Conservation (phyloP, 495 filamentous ascomycete genomes). For the Penicillium alfredii region DNA sequence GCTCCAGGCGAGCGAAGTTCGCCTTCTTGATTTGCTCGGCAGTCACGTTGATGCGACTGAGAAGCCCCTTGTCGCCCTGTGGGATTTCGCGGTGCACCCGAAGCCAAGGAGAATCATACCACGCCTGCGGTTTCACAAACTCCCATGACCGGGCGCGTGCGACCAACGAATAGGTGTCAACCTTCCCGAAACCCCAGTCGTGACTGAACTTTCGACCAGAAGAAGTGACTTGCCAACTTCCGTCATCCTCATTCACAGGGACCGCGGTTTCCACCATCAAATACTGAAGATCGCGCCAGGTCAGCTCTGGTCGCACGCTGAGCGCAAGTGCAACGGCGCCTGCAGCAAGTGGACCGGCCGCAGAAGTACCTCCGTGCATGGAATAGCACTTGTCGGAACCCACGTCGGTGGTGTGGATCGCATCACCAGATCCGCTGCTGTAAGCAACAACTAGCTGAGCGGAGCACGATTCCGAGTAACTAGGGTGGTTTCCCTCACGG, state of each 20-base stretch:
- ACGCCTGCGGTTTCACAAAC: constrained; percentile 92
- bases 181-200: constrained; percentile 89
- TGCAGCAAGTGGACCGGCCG: constrained; percentile 85
- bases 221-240: constrained; percentile 72
- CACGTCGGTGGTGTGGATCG: constrained; percentile 95
- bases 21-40: constrained; percentile 66
- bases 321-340: constrained; percentile 92
- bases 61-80: constrained; percentile 74
- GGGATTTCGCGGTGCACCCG: constrained; percentile 82
- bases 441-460: constrained; percentile 94
- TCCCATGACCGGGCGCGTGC: constrained; percentile 81
- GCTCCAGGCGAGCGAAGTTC: constrained; percentile 81
- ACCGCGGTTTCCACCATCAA: constrained; percentile 79
- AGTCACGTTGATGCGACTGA: constrained; percentile 72
- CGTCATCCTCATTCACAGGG: constrained; percentile 66
- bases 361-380: constrained; percentile 90
- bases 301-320: constrained; percentile 75
- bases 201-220: constrained; percentile 87
- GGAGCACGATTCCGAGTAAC: constrained; percentile 93
- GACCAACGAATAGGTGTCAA: constrained; percentile 81
- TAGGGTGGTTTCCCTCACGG: constrained; percentile 74
- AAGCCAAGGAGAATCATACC: constrained; percentile 90
- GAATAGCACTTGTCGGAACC: constrained; percentile 71
- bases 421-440: constrained; percentile 80
- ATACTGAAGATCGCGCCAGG: constrained; percentile 94